These are phyloP conservation scores for Colletotrichum sp. DNA, from an alignment of 2,329 filamentous ascomycete species.

Conservation along the genomic window DNA sequence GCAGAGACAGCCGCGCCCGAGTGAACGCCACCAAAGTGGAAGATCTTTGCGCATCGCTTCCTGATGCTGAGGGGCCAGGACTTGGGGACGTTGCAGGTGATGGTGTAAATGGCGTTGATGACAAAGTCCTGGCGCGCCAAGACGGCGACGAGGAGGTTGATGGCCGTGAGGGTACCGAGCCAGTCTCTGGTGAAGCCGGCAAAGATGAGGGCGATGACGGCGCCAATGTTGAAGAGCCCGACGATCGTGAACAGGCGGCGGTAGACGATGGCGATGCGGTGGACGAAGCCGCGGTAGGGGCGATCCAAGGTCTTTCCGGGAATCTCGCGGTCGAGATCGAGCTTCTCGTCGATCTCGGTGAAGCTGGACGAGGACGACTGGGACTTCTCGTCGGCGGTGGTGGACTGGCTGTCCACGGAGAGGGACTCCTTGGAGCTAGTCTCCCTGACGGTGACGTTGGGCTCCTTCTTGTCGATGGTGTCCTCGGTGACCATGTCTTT, in stretches of 20 bases:
- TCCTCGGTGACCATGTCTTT: constrained; percentile 30
- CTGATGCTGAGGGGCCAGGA: constrained; percentile 53
- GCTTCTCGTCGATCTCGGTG: constrained; percentile 16
- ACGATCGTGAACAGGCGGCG: constrained; percentile 61
- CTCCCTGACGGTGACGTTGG: not conserved
- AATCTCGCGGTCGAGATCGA: constrained; percentile 26
- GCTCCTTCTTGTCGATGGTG: not conserved
- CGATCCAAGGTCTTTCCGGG: constrained; percentile 46
- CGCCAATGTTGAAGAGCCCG: constrained; percentile 54
- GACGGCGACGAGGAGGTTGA: constrained; percentile 54
- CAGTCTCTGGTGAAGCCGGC: constrained; percentile 20
- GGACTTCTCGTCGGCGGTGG: not conserved
- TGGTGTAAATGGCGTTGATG: constrained; percentile 56
- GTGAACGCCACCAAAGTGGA: constrained; percentile 58
- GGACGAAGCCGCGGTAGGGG: constrained; percentile 42
- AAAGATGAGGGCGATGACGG: constrained; percentile 47
- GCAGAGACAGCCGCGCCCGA: constrained; percentile 55
- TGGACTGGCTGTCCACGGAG: not conserved
- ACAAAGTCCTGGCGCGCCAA: constrained; percentile 58
- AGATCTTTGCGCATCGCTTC: constrained; percentile 52
- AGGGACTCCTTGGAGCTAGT: not conserved
- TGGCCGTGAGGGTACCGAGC: constrained; percentile 47
- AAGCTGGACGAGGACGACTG: constrained; percentile 11
- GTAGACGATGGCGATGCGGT: constrained; percentile 57
- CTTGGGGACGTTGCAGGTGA: constrained; percentile 48